Base-by-base conservation (phyloP, 2,329 filamentous ascomycete genomes). In the Exophiala lecanii-corni region DNA sequence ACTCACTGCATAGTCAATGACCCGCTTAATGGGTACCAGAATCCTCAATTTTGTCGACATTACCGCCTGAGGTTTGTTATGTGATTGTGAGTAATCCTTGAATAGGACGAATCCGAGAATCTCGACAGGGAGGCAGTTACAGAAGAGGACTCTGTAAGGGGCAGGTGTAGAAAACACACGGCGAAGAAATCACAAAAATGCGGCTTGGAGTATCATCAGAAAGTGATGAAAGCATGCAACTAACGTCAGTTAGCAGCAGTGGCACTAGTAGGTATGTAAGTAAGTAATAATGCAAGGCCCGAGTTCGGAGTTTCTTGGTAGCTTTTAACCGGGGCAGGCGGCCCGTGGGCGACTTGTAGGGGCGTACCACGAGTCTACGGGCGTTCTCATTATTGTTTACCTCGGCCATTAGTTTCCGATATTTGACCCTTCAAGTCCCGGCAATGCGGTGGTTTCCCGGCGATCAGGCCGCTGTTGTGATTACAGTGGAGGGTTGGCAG, bases 1-100 rank as follows among this genome's bases (percentile, higher is more conserved):
- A 69, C 80, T 62, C 70, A 88, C 84, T 57, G 85, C 84, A 77
- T 87, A 89, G 76, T 89, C 85, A 72, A 89, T 88, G 38, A 89
- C 85, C 79, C 85, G 73, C 73, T 89, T 89, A 36, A 89, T 72
- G 66, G 85, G 85, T 3, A 89, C 84, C 50, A 89, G 75, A 66
- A 89, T 89, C 64, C 84, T 74, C 57, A 88, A 69, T 41, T 63
- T 63, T 41, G 63, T 69, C 35, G 68, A 62, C 70, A 73, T 72
- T n/a, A n/a, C n/a, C n/a, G n/a, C n/a, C n/a, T n/a, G n/a, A n/a
- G n/a, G n/a, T 12, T 26, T 26, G 23, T 26, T 26, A 26, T 26
- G 23, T n/a, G n/a, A n/a, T n/a, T n/a, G n/a, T n/a, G n/a, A n/a
- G n/a, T n/a, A n/a, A n/a, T n/a, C n/a, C n/a, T n/a, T n/a, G n/a